phyloP scores from a whole-genome alignment of 768 basidiomycete species.

The Tulasnella sp. region DNA sequence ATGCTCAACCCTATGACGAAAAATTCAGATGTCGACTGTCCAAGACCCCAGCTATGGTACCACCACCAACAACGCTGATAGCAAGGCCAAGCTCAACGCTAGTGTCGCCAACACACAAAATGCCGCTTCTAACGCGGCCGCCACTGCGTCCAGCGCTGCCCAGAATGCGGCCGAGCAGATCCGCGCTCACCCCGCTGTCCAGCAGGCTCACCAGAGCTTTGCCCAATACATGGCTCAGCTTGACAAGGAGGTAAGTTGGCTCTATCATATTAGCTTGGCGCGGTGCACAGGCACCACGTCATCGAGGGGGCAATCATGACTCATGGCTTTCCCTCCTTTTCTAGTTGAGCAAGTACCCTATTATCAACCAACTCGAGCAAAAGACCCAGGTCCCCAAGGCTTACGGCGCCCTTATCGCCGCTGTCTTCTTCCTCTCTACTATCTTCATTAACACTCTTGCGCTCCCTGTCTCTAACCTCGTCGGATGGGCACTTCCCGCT shows the following conservation, averaged over 20 bases:
- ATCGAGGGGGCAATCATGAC: not conserved
- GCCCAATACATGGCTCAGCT: conserved; percentile 76
- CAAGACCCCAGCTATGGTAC: conserved; percentile 1
- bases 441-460: conserved; percentile 89
- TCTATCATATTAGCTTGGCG: not conserved
- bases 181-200: conserved; percentile 77
- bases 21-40: conserved; percentile 4
- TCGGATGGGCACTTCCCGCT: conserved; percentile 91
- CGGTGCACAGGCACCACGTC: conserved; percentile 1
- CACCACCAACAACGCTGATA: too few species aligned
- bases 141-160: not conserved
- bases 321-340: not conserved
- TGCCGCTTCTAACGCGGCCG: conserved; percentile 55
- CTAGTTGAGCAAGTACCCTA: conserved; percentile 64
- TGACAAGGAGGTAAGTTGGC: conserved; percentile 79
- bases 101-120: conserved; percentile 31
- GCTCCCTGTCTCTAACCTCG: conserved; percentile 81
- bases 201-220: conserved; percentile 77
- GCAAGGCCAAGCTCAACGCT: not conserved
- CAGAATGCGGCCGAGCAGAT: conserved; percentile 35
- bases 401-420: conserved; percentile 68
- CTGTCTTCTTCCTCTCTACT: conserved; percentile 55
- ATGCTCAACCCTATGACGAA: not conserved
- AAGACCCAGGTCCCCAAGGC: conserved; percentile 90
- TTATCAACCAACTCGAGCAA: conserved; percentile 73